Conservation (phyloP, 164 flowering plant species). For the grape (Vitis vinifera) region ASM3070453v1 NC_081813.1:21350001-21350500, state of each 20-base stretch:
- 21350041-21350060: slow-evolving; percentile 41
- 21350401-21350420: too few relatives aligned
- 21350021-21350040: slow-evolving; percentile 19
- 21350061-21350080: slow-evolving; percentile 52
- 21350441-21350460: too few relatives aligned
- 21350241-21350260: slow-evolving; percentile 66
- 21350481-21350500: too few relatives aligned
- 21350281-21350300: not conserved
- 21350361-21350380: too few relatives aligned
- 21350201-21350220: slow-evolving; percentile 54
- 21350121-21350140: not conserved
- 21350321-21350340: too few relatives aligned
- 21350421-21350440: too few relatives aligned
- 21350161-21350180: not conserved
- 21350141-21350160: too few relatives aligned
- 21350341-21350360: too few relatives aligned
- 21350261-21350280: not conserved
- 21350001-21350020: slow-evolving; percentile 51
- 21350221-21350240: slow-evolving; percentile 85
- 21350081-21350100: slow-evolving; percentile 60
- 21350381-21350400: too few relatives aligned
- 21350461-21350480: too few relatives aligned
- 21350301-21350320: too few relatives aligned
- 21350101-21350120: slow-evolving; percentile 38
- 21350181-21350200: not conserved